These are phyloP conservation scores for Lycium barbarum DNA, from an alignment of 257 asterid species.

Conservation along the genomic window DNA sequence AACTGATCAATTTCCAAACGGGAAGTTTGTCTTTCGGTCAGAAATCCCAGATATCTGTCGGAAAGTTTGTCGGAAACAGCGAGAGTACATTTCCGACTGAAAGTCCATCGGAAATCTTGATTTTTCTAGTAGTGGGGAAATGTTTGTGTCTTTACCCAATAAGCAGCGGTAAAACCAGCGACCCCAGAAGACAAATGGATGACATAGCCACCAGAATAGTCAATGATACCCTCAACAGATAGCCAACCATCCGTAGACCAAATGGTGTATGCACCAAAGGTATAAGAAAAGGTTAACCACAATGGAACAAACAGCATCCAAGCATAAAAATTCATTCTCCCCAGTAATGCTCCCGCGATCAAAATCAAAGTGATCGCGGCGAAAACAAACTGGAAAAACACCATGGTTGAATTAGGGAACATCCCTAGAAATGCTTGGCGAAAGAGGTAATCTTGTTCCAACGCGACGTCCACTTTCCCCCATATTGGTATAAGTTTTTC, in stretches of 20 bases:
- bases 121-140: not conserved
- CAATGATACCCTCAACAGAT: constrained; percentile 51
- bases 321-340: constrained; percentile 72
- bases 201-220: constrained; percentile 75
- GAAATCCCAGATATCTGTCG: no score
- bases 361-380: constrained; percentile 71
- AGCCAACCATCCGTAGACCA: constrained; percentile 68
- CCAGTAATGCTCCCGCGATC: constrained; percentile 70
- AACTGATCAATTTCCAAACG: no score
- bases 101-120: no score
- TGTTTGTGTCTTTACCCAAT: constrained; percentile 48
- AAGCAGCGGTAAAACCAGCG: constrained; percentile 82
- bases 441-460: constrained; percentile 55
- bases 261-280: constrained; percentile 67
- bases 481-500: constrained; percentile 57
- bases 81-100: no score
- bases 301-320: constrained; percentile 80
- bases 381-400: constrained; percentile 70
- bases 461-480: constrained; percentile 58
- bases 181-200: constrained; percentile 77
- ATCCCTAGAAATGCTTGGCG: constrained; percentile 48
- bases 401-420: constrained; percentile 74
- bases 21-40: no score
- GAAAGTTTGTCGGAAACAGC: no score
- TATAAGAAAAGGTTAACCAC: constrained; percentile 75